Evolutionary conservation across 192 early-diverging fungal species (phyloP).

Genomic region (Chytriomyces sp.): DNA sequence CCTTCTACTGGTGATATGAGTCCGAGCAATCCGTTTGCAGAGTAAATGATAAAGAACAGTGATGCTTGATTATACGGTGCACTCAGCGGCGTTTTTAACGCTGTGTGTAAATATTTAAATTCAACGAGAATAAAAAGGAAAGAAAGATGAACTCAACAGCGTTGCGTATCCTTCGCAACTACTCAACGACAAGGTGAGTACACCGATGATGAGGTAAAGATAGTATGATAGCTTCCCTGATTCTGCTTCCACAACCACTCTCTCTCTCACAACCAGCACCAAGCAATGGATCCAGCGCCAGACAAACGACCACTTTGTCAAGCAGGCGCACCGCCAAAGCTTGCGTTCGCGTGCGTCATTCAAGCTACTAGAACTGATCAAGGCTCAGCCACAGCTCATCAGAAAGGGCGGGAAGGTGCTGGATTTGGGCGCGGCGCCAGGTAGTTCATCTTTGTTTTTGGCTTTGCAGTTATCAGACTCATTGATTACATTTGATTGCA

Average conservation of each 20-base stretch:
- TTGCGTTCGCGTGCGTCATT: conserved; percentile 29
- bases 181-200: conserved; percentile 11
- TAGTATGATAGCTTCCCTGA: too few species aligned
- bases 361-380: conserved; percentile 20
- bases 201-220: too few species aligned
- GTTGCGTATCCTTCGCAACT: not conserved
- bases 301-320: conserved; percentile 24
- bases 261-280: conserved; percentile 1
- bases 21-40: too few species aligned
- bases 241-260: not conserved
- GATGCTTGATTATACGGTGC: too few species aligned
- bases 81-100: too few species aligned
- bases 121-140: not conserved
- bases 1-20: too few species aligned
- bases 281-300: conserved; percentile 34
- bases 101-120: not conserved
- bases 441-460: not conserved
- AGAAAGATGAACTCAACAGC: not conserved
- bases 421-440: conserved; percentile 27
- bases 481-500: too few species aligned
- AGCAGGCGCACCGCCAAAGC: conserved; percentile 27
- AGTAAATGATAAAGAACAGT: too few species aligned
- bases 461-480: too few species aligned
- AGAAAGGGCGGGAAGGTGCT: conserved; percentile 25
- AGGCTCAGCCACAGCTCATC: conserved; percentile 22